These are phyloP conservation scores for Coemansia nantahalensis DNA, from an alignment of 192 early-diverging fungal species.

Conservation along the genomic window DNA sequence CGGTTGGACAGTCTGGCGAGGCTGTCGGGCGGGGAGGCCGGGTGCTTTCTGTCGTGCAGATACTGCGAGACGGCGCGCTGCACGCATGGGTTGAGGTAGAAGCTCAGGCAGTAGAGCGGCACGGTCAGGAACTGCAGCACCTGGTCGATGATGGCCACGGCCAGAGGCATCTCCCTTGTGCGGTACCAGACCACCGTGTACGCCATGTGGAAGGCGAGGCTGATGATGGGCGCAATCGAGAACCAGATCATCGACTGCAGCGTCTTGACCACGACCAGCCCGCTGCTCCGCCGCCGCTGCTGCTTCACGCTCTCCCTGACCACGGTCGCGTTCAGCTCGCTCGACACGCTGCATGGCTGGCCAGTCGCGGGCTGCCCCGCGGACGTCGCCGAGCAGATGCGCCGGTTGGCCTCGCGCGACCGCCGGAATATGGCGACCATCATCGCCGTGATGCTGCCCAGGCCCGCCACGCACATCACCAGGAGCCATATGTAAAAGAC, in stretches of 20 bases:
- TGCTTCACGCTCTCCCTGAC: conserved; percentile 14
- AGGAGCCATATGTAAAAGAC: conserved; percentile 39
- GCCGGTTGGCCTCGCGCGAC: background rate
- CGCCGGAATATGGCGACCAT: conserved; percentile 3
- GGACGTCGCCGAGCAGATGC: background rate
- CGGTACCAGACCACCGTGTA: conserved; percentile 27
- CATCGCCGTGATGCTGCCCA: conserved; percentile 20
- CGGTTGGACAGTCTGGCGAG: no score
- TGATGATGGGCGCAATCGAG: conserved; percentile 26
- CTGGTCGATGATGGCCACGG: conserved; percentile 13
- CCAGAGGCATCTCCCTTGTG: conserved; percentile 4
- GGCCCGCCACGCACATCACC: conserved; percentile 9
- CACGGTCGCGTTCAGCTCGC: conserved; percentile 1
- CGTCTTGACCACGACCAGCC: conserved; percentile 15
- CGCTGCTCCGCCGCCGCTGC: conserved; percentile 15
- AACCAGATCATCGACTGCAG: conserved; percentile 38
- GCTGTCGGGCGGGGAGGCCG: no score
- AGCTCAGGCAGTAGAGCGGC: conserved; percentile 25
- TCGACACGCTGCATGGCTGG: background rate
- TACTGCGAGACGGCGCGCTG: conserved; percentile 18
- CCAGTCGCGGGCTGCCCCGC: background rate
- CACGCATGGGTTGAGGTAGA: conserved; percentile 35
- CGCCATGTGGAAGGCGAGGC: conserved; percentile 24
- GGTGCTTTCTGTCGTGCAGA: conserved; percentile 4
- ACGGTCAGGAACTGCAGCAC: conserved; percentile 35